Evolutionary conservation across 108 stramenopile genomes (phyloP), one percentile per base, ranked within the genome.

Genomic region (Schizochytrium sp.): DNA sequence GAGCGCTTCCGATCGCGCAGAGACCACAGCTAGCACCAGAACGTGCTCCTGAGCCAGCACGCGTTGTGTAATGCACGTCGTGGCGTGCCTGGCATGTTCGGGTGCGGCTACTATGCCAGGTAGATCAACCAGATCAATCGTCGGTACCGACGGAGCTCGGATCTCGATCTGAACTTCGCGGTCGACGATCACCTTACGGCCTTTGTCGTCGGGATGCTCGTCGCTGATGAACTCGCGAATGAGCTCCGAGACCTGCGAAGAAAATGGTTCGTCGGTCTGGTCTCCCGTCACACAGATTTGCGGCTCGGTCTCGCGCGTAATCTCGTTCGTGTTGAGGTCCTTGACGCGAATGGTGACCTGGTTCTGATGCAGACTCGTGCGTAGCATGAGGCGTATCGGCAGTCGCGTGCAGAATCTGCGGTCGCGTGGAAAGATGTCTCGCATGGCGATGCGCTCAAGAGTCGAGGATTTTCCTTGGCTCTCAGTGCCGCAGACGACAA

Each of bases 391-490:
- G 4, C 76, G 76, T 8, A 83, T 1, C 0, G 76, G 76, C 76
- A 83, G 12, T 1, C 76, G 76, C 10, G 76, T 83, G 23, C 76
- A 83, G 28, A 83, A 83, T 18, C 18, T 53, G 76, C 23, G 28
- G 51, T 83, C 51, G 12, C 76, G 76, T 6, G 76, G 76, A 45
- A 83, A 83, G 25, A 83, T 53, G 28, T 83, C 51, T 12, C 76
- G 76, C 76, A 83, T 83, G 76, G 76, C 76, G 28, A 83, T 83
- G 51, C 76, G 76, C 51, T 83, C 76, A 12, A 83, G 76, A 12
- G 76, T 83, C 1, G 48, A 53, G 45, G 76, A 83, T 4, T 83
- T 83, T 12, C 76, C 76, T 34, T 83, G 48, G 76, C 76, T 83
- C 51, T 83, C 76, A 6, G 51, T 83, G 45, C 76, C 76, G 28